A percentile compares a stretch with the other conserved stretches of the same genome.
These are phyloP conservation scores for Suillus subalutaceus DNA, from an alignment of 768 basidiomycete species.

Conservation along the genomic window DNA sequence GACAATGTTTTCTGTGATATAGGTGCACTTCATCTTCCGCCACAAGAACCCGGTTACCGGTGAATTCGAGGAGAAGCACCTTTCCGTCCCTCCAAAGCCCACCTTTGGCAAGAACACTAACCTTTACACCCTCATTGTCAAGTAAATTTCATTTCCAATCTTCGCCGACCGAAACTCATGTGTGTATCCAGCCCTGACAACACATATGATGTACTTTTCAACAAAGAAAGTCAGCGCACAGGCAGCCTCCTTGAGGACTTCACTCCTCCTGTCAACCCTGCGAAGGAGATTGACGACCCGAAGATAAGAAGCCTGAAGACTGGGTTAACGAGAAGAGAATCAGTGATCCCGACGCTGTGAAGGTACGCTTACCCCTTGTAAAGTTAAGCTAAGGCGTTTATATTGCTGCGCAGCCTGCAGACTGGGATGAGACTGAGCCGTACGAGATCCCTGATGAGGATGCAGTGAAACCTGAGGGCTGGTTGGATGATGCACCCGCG, in stretches of 20 bases:
- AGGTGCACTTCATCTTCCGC: slow-evolving; percentile 99
- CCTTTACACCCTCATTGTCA: slow-evolving; percentile 91
- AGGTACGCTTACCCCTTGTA: slow-evolving; percentile 46
- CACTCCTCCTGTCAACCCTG: slow-evolving; percentile 89
- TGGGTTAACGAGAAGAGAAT: slow-evolving; percentile 95
- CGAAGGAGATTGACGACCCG: slow-evolving; percentile 91
- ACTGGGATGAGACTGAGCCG: slow-evolving; percentile 98
- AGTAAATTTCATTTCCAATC: slow-evolving; percentile 52
- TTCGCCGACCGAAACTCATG: slow-evolving; percentile 1
- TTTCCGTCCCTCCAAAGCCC: slow-evolving; percentile 78
- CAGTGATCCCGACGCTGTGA: slow-evolving; percentile 78
- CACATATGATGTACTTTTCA: slow-evolving; percentile 90
- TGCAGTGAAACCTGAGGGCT: slow-evolving; percentile 90
- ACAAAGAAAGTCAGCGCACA: slow-evolving; percentile 77
- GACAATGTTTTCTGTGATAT: slow-evolving; percentile 13
- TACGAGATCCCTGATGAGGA: slow-evolving; percentile 88
- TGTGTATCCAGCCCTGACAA: slow-evolving; percentile 72
- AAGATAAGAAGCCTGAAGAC: slow-evolving; percentile 85
- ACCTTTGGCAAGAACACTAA: slow-evolving; percentile 89
- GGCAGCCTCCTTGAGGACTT: slow-evolving; percentile 95
- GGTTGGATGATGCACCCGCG: slow-evolving; percentile 88
- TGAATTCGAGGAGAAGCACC: slow-evolving; percentile 97
- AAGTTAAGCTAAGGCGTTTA: not conserved
- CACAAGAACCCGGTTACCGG: slow-evolving; percentile 93
- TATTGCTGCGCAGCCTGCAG: slow-evolving; percentile 62